Evolutionary conservation across 2,329 filamentous ascomycete species (phyloP), one percentile per base, ranked within the genome.

Genomic region (Fusarium ramigenum): DNA sequence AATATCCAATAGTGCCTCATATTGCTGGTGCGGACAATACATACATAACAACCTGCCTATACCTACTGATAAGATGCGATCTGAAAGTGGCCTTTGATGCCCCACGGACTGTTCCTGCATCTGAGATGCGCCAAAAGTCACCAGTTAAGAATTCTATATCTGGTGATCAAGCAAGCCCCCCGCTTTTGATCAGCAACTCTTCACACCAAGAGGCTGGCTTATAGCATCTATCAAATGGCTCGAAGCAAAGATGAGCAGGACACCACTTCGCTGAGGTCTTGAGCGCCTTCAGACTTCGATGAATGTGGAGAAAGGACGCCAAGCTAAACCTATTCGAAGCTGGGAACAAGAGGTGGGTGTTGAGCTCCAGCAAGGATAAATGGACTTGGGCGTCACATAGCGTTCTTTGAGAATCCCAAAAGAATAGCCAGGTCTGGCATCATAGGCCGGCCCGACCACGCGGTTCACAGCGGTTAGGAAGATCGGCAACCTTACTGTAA

Each of bases 401-500:
- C 57, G 70, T 28, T 56, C 16, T 66, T 49, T 57, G 19, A 19
- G 40, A 66, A 54, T 64, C 70, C 66, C 62, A 71, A 74, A 74
- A 58, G 44, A 66, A 60, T 62, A 53, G 37, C 49, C 46, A 61
- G 64, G 74, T 62, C 70, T 74, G 66, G 75, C 74, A 75, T 69
- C 75, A 77, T 76, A 66, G 73, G 73, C 67, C 64, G 60, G 70
- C 70, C 66, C 70, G 66, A 58, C 70, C 70, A 69, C 66, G 65
- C 64, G 63, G 63, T 63, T 64, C 52, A 40, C 44, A 63, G 50
- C 61, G 72, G 69, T 65, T 70, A 72, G 69, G 70, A 70, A 57
- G 72, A 74, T 66, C 74, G 63, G 52, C 60, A 63, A 70, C 63
- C 32, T 63, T 63, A 40, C 34, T 54, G 36, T n/a, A 65, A 66